phyloP scores from a whole-genome alignment of 495 filamentous ascomycete species.

The Penicillium longicatenatum region DNA sequence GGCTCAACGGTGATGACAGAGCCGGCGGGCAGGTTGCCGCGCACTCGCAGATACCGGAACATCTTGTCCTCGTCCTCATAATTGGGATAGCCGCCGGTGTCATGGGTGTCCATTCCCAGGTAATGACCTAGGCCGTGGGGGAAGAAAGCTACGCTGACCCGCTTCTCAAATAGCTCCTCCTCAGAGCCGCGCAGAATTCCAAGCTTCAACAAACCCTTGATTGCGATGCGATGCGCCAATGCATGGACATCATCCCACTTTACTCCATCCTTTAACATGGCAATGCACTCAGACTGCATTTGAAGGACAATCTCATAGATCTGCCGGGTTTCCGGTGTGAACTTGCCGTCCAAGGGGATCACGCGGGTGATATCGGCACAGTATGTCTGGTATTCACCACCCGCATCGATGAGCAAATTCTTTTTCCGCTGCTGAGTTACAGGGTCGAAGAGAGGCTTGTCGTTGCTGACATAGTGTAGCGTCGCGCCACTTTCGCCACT shows the following conservation, averaged over 20 bases:
- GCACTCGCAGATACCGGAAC: conserved; percentile 83
- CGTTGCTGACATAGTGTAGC: conserved; percentile 83
- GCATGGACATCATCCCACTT: conserved; percentile 85
- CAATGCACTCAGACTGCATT: conserved; percentile 82
- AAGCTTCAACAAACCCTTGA: conserved; percentile 72
- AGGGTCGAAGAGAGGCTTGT: conserved; percentile 55
- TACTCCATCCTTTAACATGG: conserved; percentile 70
- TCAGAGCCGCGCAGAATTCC: conserved; percentile 70
- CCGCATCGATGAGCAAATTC: conserved; percentile 82
- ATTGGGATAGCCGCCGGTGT: conserved; percentile 84
- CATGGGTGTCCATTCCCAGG: conserved; percentile 93
- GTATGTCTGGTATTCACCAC: conserved; percentile 77
- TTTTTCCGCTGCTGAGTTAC: conserved; percentile 57
- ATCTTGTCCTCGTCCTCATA: conserved; percentile 81
- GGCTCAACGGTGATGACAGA: conserved; percentile 90
- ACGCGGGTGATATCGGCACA: conserved; percentile 88
- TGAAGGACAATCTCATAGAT: conserved; percentile 85
- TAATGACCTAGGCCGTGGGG: conserved; percentile 93
- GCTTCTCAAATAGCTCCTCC: conserved; percentile 70
- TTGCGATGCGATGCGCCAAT: conserved; percentile 77
- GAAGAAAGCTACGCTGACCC: conserved; percentile 85
- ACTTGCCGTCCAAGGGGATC: conserved; percentile 79
- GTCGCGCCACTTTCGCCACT: conserved; percentile 76
- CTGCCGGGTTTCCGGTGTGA: conserved; percentile 66
- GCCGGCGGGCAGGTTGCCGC: conserved; percentile 71